These are phyloP conservation scores for Lithospermum erythrorhizon DNA, from an alignment of 257 asterid species.

Conservation along the genomic window DNA sequence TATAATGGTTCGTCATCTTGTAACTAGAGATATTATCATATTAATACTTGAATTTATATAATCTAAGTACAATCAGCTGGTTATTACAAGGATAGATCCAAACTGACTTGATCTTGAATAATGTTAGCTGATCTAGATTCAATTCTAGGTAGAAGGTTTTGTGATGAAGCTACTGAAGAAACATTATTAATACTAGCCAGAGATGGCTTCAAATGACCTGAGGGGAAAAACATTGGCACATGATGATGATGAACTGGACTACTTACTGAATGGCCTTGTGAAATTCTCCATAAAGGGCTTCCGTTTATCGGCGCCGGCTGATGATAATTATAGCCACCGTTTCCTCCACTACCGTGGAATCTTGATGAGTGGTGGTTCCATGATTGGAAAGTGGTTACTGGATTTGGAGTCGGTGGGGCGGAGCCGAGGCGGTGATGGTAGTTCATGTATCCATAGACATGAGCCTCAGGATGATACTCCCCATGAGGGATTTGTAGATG, in stretches of 20 bases:
- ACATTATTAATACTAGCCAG: constrained; percentile 15
- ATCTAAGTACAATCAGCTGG: background rate
- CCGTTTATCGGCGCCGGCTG: constrained; percentile 45
- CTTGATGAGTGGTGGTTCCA: constrained; percentile 24
- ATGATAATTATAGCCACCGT: constrained; percentile 9
- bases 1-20: constrained; percentile 1
- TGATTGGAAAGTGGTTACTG: constrained; percentile 20
- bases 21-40: constrained; percentile 5
- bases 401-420: constrained; percentile 10
- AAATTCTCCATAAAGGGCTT: constrained; percentile 60
- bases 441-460: constrained; percentile 46
- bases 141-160: constrained; percentile 25
- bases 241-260: constrained; percentile 15
- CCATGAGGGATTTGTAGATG: constrained; percentile 55
- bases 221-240: constrained; percentile 18
- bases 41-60: background rate
- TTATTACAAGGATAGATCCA: constrained; percentile 76
- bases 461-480: constrained; percentile 22
- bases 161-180: constrained; percentile 18
- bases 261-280: constrained; percentile 12
- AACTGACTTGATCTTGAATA: constrained; percentile 73
- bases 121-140: constrained; percentile 30
- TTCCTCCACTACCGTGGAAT: constrained; percentile 21
- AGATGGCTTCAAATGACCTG: constrained; percentile 22
- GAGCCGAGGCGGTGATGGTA: constrained; percentile 31